Percentiles rank a stretch among this genome's conserved stretches.
Evolutionary conservation across 2,329 filamentous ascomycete species (phyloP).

Genomic region (Aspergillus sp.): DNA sequence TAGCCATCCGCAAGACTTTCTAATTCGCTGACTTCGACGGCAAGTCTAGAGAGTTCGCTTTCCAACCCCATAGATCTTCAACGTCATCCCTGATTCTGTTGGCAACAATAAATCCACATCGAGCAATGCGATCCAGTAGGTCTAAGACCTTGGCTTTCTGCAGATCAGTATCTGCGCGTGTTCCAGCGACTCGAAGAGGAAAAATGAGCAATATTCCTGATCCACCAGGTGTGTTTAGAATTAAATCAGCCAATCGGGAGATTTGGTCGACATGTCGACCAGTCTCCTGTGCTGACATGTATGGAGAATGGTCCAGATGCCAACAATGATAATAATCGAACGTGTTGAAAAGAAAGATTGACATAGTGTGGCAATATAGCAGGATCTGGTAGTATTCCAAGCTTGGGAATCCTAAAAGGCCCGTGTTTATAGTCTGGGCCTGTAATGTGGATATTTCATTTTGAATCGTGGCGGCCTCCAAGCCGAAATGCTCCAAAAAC

Average conservation of each 20-base stretch:
- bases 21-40: too few relatives aligned
- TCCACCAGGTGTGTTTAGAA: neutral
- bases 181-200: conserved; percentile 6
- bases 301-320: neutral
- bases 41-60: neutral
- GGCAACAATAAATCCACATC: conserved; percentile 3
- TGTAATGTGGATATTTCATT: neutral
- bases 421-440: neutral
- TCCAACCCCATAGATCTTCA: conserved; percentile 3
- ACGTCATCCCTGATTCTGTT: conserved; percentile 3
- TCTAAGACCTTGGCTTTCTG: conserved; percentile 1
- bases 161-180: neutral
- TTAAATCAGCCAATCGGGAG: neutral
- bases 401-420: neutral
- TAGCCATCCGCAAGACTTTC: neutral
- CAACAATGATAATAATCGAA: conserved; percentile 5
- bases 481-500: neutral
- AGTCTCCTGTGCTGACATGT: neutral
- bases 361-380: neutral
- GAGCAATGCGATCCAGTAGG: neutral
- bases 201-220: conserved; percentile 3
- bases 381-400: neutral
- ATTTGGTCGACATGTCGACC: neutral
- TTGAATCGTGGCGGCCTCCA: neutral
- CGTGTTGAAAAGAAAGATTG: conserved; percentile 5